Base-by-base conservation (phyloP, 75 land plant genomes). In the Picea glauca region DNA sequence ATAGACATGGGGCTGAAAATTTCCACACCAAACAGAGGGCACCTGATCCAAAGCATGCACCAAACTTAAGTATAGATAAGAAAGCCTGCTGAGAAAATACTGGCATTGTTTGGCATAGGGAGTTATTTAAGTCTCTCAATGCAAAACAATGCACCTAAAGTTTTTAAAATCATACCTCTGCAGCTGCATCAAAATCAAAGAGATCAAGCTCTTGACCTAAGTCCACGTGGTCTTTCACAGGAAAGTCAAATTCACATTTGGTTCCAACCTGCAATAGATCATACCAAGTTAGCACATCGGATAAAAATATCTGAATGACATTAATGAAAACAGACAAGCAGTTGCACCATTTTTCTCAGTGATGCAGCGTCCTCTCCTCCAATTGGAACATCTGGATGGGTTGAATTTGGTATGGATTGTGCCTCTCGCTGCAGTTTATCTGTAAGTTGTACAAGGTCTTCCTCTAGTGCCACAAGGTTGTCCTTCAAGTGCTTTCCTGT, bases 181-280 rank as follows among this genome's bases (percentile, higher is more conserved):
- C 86, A 78, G 98, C 98, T 59, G 99, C 89, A 80, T 96, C 98
- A 82, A 96, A 96, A 80, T 96, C 98, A 80, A 96, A 82, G 2
- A 96, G 81, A 76, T 96, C 95, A 14, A 96, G 88, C 21, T 88
- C 91, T 75, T 92, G 90, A 17, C 99, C 99, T 50, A 96, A 82
- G 58, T 94, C 90, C 31, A 94, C 80, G 81, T 96, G 99, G 86
- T 96, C 94, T 78, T 91, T 96, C 58, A 89, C 80, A 60, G 92
- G 81, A 82, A 94, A 96, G 35, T 58, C 64, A 80, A 96, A 96
- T 78, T 84, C 85, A 14, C 61, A 81, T 33, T 87, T 92, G 40
- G 84, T 88, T 33, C 99, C 98, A 80, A 94, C 92, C 99, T 96
- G 75, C 32, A 80, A 46, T 77, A 21, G 11, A 23, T 13, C 78